Evolutionary conservation across 352 stramenopile species (phyloP), one percentile per base, ranked within the genome.

Genomic region (Globisporangium iwayamae): DNA sequence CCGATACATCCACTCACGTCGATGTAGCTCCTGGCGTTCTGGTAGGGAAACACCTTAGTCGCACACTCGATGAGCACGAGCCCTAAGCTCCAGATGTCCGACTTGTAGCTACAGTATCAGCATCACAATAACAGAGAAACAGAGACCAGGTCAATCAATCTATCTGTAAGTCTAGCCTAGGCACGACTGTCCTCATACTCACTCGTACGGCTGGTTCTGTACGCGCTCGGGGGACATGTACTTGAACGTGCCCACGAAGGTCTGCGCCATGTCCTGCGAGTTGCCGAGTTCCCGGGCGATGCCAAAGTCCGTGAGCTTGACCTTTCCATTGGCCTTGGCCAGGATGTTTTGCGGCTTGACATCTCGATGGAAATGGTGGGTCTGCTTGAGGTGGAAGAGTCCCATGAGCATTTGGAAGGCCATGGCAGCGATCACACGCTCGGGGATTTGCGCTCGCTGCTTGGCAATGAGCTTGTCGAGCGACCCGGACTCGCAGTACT

Each of bases 191-290:
- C 16, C 16, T 75, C 75, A 43, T 68, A 90, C 80, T 90, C 74
- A 90, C 80, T 90, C 74, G 67, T 93, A 93, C 1, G 76, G 79
- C 52, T 89, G 65, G 67, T 91, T 91, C 65, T 89, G 76, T 7
- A 98, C 96, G 48, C 94, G 82, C 72, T 98, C 93, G 16, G 92
- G 93, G 6, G 86, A 91, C 93, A 98, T 98, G 74, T 97, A 98
- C 62, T 90, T 91, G 62, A 96, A 86, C 25, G 93, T 98, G 25
- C 93, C 92, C 0, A 97, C 85, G 38, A 97, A 97, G 0, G 88
- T 93, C 66, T 89, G 83, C 38, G 87, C 83, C 78, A 95, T 93
- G 55, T 81, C 83, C 20, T 80, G 75, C 13, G 84, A 90, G 52
- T 86, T 73, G 45, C 81, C 76, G 20, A 93, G 71, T 53, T 87